phyloP scores from a whole-genome alignment of 345 rosid genomes.

The Cardamine resedifolia region DNA sequence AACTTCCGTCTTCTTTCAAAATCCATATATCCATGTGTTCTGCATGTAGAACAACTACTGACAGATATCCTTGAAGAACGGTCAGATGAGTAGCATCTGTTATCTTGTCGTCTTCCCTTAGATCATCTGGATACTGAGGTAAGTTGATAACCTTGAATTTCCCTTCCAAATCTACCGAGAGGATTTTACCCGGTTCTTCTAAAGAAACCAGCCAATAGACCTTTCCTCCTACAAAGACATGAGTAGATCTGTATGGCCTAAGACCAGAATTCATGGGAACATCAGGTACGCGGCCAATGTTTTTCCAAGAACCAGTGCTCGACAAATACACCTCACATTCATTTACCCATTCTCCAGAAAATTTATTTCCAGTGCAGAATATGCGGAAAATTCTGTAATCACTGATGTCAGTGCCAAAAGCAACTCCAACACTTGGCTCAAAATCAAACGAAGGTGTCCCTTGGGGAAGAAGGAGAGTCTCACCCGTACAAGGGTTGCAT shows the following conservation, averaged over 20 bases:
- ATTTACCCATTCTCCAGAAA: not conserved
- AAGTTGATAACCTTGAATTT: not conserved
- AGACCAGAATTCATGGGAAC: constrained; percentile 18
- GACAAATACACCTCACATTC: constrained; percentile 45
- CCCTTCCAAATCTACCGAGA: constrained; percentile 20
- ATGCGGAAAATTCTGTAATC: constrained; percentile 42
- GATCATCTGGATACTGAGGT: not conserved
- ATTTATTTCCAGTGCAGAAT: constrained; percentile 4
- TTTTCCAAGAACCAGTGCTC: constrained; percentile 37
- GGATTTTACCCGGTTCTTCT: constrained; percentile 4
- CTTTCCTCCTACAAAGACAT: constrained; percentile 31
- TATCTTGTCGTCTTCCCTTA: not conserved
- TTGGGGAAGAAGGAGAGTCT: constrained; percentile 38
- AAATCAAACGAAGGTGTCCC: constrained; percentile 25
- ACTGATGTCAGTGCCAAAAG: constrained; percentile 30
- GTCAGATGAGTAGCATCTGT: not conserved
- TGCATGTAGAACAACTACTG: constrained; percentile 20
- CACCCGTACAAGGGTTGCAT: constrained; percentile 35
- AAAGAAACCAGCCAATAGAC: constrained; percentile 38
- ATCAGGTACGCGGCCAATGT: constrained; percentile 33
- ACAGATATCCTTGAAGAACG: constrained; percentile 21
- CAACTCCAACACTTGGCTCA: constrained; percentile 41
- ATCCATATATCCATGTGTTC: constrained; percentile 30
- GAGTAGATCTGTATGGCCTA: constrained; percentile 10
- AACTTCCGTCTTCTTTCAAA: constrained; percentile 11